Base-by-base conservation (phyloP, 345 rosid genomes). In the Sonneratia alba region DNA sequence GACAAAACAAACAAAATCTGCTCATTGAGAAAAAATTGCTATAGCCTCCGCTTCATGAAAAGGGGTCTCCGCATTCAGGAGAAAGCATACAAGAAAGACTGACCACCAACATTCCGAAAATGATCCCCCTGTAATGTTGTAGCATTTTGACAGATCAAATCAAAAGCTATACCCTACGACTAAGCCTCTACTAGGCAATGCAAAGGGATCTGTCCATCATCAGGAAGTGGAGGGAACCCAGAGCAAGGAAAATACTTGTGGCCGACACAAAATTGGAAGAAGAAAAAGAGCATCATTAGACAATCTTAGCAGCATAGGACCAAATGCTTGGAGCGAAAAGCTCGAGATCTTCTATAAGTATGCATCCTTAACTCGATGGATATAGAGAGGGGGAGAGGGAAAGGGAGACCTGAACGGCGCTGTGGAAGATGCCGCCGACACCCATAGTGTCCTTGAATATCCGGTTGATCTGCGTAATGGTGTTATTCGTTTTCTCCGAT, bases 341-440 rank as follows among this genome's bases (percentile, higher is more conserved):
- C 53, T 12, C 18, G 15, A 16, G 18, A 48, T 53, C 59, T 18
- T 53, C 59, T 4, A 19, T n/a, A 53, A 53, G 9, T 6, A 59
- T 10, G 38, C 51, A 14, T 34, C 19, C 45, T 62, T 59, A 36
- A 2, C 40, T 70, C 0, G 45, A 15, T 69, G 36, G n/a, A 68
- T 57, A 0, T 48, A 12, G 69, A 40, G 21, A 34, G 63, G 36
- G 13, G 24, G 2, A 24, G 24, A 21, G 0, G 71, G 16, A 8
- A 22, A 43, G 1, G 40, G 19, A 68, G 18, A 90, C 99, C 97
- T 95, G 96, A 72, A 95, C 87, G 22, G 99, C 99, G 82, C 97
- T 90, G 82, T 95, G 99, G 81, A 95, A 91, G 86, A 91, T 88
- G 73, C 98, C 99, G n/a, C 99, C 98, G 16, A 95, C 75, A 74